These are phyloP conservation scores for Reticulascus tulasneorum DNA, from an alignment of 2,329 filamentous ascomycete species.

Conservation along the genomic window DNA sequence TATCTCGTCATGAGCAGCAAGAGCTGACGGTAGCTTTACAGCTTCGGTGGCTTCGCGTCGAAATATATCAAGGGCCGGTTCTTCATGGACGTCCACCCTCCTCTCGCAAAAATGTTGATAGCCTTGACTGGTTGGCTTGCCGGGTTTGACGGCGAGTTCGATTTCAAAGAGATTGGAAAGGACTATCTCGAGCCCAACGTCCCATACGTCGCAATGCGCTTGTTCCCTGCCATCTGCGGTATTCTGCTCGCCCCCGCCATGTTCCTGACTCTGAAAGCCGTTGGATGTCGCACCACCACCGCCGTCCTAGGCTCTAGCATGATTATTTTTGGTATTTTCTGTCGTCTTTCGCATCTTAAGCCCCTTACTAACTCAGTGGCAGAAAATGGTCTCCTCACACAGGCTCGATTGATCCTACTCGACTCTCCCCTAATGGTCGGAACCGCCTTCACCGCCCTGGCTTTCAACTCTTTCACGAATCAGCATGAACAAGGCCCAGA, in stretches of 20 bases:
- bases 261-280: slow-evolving; percentile 89
- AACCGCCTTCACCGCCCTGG: slow-evolving; percentile 84
- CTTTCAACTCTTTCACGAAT: slow-evolving; percentile 92
- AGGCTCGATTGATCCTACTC: slow-evolving; percentile 91
- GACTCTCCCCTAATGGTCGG: slow-evolving; percentile 93
- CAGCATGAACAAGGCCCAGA: slow-evolving; percentile 90
- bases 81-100: slow-evolving; percentile 99
- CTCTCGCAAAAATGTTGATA: slow-evolving; percentile 92
- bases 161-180: slow-evolving; percentile 99
- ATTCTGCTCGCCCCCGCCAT: slow-evolving; percentile 85
- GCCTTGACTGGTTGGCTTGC: slow-evolving; percentile 92
- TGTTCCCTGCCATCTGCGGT: slow-evolving; percentile 86
- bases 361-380: slow-evolving; percentile 21
- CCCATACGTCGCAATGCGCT: slow-evolving; percentile 95
- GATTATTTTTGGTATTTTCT: slow-evolving; percentile 79
- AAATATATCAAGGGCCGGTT: slow-evolving; percentile 99
- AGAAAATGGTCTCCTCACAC: slow-evolving; percentile 95
- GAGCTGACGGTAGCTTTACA: too few species aligned
- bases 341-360: not conserved
- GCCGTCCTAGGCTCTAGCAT: slow-evolving; percentile 78
- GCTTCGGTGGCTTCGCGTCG: slow-evolving; percentile 94
- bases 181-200: slow-evolving; percentile 94
- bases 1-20: slow-evolving; percentile 14
- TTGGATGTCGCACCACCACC: slow-evolving; percentile 82
- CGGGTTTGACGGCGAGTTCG: slow-evolving; percentile 91